Evolutionary conservation across 495 filamentous ascomycete genomes (phyloP).

Genomic region (Penicillium argentinense): DNA sequence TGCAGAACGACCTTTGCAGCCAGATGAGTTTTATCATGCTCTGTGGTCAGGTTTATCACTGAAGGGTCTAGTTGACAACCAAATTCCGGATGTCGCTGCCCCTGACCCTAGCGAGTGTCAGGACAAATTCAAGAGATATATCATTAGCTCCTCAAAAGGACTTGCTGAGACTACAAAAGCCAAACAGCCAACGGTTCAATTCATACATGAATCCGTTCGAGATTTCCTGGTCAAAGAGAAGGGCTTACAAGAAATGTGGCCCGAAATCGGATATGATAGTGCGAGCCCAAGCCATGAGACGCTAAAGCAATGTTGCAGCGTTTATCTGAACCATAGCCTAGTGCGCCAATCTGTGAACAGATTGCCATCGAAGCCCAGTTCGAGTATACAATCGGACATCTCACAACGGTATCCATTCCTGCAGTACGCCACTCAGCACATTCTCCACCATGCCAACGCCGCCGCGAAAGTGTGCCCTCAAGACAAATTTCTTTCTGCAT

Average conservation of each 20-base stretch:
- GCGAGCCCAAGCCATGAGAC: conserved; percentile 31
- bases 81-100: conserved; percentile 7
- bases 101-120: background rate
- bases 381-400: background rate
- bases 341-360: conserved; percentile 8
- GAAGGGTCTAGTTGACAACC: conserved; percentile 9
- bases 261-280: conserved; percentile 22
- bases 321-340: conserved; percentile 19
- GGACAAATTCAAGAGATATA: conserved; percentile 20
- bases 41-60: conserved; percentile 20
- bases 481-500: conserved; percentile 32
- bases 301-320: conserved; percentile 36
- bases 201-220: conserved; percentile 51
- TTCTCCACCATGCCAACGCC: conserved; percentile 46
- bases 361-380: background rate
- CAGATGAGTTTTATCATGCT: conserved; percentile 34
- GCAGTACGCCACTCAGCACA: conserved; percentile 41
- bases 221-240: conserved; percentile 43
- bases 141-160: conserved; percentile 42
- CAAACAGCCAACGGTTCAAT: conserved; percentile 33
- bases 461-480: conserved; percentile 37
- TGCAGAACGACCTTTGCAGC: conserved; percentile 28
- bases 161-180: conserved; percentile 40
- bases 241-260: conserved; percentile 37
- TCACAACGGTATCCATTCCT: conserved; percentile 40